A percentile compares a stretch with the other conserved stretches of the same genome.
Conservation (phyloP, 2,329 filamentous ascomycete genomes). For the Fusarium veterinarium region DNA sequence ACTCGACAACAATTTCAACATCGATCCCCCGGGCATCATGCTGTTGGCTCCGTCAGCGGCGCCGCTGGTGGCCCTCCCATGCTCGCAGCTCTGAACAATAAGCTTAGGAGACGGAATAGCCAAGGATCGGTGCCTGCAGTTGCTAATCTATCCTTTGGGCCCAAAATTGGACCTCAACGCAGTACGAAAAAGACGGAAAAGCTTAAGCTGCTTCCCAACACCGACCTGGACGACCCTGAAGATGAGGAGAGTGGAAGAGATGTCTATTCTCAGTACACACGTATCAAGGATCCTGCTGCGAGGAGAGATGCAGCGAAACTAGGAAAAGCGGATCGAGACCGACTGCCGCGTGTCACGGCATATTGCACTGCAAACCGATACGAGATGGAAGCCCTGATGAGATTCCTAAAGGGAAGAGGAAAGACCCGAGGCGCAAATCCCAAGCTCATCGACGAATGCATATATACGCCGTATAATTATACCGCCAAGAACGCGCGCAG, state of each 20-base stretch:
- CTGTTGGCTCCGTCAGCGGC: conserved; percentile 45
- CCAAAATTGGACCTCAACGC: conserved; percentile 92
- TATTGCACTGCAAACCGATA: conserved; percentile 97
- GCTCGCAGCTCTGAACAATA: conserved; percentile 86
- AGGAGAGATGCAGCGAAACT: conserved; percentile 90
- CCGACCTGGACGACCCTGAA: conserved; percentile 81
- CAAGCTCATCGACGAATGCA: conserved; percentile 96
- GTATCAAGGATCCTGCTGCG: conserved; percentile 96
- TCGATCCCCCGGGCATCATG: conserved; percentile 48
- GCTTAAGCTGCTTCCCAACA: conserved; percentile 94
- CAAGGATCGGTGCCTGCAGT: conserved; percentile 65
- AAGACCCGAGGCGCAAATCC: conserved; percentile 84
- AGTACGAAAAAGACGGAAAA: conserved; percentile 97
- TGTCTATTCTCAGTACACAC: conserved; percentile 96
- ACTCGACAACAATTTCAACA: conserved; percentile 47
- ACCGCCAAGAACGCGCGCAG: conserved; percentile 53
- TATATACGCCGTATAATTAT: conserved; percentile 95
- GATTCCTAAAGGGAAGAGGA: conserved; percentile 86
- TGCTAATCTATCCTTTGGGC: conserved; percentile 50
- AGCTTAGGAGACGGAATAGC: conserved; percentile 86
- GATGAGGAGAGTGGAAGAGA: conserved; percentile 93
- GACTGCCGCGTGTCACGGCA: conserved; percentile 90
- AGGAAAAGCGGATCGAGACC: conserved; percentile 91
- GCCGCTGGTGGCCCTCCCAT: conserved; percentile 63
- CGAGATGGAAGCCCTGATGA: conserved; percentile 88